Conservation (phyloP, 1,139 yeast genomes). For the Yamadazyma trypodendri region DNA sequence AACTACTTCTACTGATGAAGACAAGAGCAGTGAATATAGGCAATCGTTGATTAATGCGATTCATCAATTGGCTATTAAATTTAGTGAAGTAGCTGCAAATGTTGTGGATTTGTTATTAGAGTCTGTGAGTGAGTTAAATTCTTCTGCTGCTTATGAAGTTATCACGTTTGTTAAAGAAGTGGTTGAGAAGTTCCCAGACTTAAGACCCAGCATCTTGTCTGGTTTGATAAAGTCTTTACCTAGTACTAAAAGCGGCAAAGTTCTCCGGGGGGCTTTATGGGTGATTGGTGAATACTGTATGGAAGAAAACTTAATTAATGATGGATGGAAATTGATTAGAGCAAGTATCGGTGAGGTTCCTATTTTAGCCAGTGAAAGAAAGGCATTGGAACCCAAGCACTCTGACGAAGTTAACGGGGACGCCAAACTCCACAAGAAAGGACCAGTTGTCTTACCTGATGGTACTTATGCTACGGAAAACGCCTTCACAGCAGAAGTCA, state of each 20-base stretch:
- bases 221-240: conserved; percentile 66
- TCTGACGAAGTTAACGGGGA: conserved; percentile 32
- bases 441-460: conserved; percentile 90
- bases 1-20: conserved; percentile 66
- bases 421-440: conserved; percentile 36
- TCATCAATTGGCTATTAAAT: conserved; percentile 84
- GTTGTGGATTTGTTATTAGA: conserved; percentile 89
- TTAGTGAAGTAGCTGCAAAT: conserved; percentile 86
- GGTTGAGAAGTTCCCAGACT: conserved; percentile 84
- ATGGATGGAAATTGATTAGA: conserved; percentile 86
- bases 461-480: conserved; percentile 98
- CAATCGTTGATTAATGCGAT: conserved; percentile 86
- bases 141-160: conserved; percentile 87
- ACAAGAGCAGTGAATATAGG: conserved; percentile 81
- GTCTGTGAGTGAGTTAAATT: conserved; percentile 79
- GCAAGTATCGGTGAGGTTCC: conserved; percentile 89
- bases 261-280: conserved; percentile 94
- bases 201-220: conserved; percentile 64
- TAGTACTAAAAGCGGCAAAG: conserved; percentile 79
- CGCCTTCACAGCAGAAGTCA: conserved; percentile 59
- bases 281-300: conserved; percentile 87
- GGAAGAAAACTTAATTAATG: conserved; percentile 72
- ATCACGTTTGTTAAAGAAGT: conserved; percentile 89
- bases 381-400: conserved; percentile 35
- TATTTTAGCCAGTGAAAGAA: conserved; percentile 72